phyloP scores from a whole-genome alignment of 306 rosid genomes.

The Aeschynomene evenia region DNA sequence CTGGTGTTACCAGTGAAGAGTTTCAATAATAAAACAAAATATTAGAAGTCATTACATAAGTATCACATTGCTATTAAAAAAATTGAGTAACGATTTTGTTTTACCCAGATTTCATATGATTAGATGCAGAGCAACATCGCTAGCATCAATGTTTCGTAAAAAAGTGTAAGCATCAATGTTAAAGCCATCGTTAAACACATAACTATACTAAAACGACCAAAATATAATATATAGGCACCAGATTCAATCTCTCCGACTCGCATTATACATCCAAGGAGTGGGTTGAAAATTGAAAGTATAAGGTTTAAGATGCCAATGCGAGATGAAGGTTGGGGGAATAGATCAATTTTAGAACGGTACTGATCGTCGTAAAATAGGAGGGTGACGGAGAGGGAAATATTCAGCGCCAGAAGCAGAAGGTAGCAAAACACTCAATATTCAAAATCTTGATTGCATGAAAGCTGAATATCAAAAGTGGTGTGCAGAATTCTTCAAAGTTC shows the following conservation, averaged over 20 bases:
- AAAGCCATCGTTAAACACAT: background rate
- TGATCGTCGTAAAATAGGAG: background rate
- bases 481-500: background rate
- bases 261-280: too few relatives aligned
- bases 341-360: background rate
- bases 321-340: background rate
- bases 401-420: background rate
- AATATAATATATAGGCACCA: background rate
- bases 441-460: constrained; percentile 22
- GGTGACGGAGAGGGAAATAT: background rate
- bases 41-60: background rate
- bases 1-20: background rate
- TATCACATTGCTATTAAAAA: too few relatives aligned
- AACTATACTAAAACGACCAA: too few relatives aligned
- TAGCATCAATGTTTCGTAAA: too few relatives aligned
- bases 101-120: too few relatives aligned
- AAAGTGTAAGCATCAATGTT: background rate
- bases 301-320: background rate
- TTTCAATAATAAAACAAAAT: too few relatives aligned
- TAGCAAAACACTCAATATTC: constrained; percentile 13
- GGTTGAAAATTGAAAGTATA: too few relatives aligned
- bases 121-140: too few relatives aligned
- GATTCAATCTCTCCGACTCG: background rate
- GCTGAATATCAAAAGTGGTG: background rate
- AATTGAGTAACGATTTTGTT: too few relatives aligned